Base-by-base conservation (phyloP, 2,329 filamentous ascomycete species). In the Arthrobotrys entomopaga region DNA sequence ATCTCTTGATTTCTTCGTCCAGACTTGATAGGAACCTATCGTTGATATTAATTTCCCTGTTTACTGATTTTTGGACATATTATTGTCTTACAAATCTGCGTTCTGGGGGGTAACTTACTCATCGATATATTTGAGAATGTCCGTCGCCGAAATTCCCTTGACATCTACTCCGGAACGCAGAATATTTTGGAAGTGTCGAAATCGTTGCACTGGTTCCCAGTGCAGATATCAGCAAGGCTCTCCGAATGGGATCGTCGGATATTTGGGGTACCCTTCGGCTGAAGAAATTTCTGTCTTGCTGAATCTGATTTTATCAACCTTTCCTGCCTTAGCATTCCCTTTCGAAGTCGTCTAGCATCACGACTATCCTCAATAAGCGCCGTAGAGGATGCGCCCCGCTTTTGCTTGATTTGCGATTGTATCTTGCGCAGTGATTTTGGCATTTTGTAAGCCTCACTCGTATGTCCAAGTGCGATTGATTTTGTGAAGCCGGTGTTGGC, bases 281-380 rank as follows among this genome's bases (percentile, higher is more conserved):
- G 56, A 46, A 74, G 70, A 29, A 50, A 22, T 43, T 58, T 74
- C 8, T 67, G 63, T 15, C 63, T 61, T 3, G 53, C 43, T 7
- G 70, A 43, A 48, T 57, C 63, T 15, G 61, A 67, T 29, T 57
- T 65, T 10, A 24, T 16, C 34, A 74, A 34, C 38, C 61, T 49
- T 49, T 74, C 70, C 19, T 74, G 40, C 20, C 70, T 63, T 24
- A 74, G 24, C 63, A 67, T 63, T 15, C 70, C 70, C 13, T 54
- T 66, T 34, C 70, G 61, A 34, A 74, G 57, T 19, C 70, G 48
- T 54, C 46, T 40, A 1, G 70, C 70, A 54, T 74, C 70, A 5
- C 70, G 49, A 34, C 70, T 74, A 38, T 74, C 70, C n/a, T 66
- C 63, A 19, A 74, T 57, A 15, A 74, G 57, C 8, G 70, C 56